These are phyloP conservation scores for Fragaria vesca DNA, from an alignment of 306 rosid genomes.

Conservation along the genomic window DNA sequence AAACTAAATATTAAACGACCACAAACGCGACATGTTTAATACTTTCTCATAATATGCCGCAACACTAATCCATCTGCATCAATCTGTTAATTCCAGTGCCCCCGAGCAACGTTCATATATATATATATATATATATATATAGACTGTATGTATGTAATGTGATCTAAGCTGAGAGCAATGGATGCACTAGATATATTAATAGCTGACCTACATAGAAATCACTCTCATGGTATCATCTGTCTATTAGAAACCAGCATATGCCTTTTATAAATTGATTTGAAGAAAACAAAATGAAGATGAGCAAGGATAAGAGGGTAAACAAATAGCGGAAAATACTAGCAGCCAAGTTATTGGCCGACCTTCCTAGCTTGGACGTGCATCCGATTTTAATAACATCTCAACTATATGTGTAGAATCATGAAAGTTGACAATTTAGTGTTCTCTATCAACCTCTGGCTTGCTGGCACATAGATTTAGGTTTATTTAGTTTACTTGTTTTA, in stretches of 20 bases:
- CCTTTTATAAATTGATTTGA: neutral
- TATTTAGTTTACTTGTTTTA: neutral
- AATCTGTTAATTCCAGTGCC: neutral
- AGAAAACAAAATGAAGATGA: neutral
- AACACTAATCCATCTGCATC: neutral
- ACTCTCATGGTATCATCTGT: neutral
- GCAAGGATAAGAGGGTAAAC: neutral
- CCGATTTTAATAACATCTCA: neutral
- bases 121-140: neutral
- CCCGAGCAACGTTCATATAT: neutral
- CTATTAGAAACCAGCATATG: neutral
- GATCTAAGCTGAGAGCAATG: neutral
- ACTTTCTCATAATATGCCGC: too few relatives aligned
- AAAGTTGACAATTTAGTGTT: conserved; percentile 6
- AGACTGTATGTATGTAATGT: neutral
- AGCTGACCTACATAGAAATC: neutral
- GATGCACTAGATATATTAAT: neutral
- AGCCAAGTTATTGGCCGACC: conserved; percentile 5
- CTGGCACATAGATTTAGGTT: neutral
- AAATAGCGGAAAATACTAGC: neutral
- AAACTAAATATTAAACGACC: too few relatives aligned
- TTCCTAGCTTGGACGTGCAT: neutral
- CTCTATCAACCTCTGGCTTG: neutral
- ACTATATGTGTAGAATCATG: neutral
- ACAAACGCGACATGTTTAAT: too few relatives aligned